Evolutionary conservation across 1,284 basidiomycete genomes (phyloP).

Genomic region (Vanrija sp.): DNA sequence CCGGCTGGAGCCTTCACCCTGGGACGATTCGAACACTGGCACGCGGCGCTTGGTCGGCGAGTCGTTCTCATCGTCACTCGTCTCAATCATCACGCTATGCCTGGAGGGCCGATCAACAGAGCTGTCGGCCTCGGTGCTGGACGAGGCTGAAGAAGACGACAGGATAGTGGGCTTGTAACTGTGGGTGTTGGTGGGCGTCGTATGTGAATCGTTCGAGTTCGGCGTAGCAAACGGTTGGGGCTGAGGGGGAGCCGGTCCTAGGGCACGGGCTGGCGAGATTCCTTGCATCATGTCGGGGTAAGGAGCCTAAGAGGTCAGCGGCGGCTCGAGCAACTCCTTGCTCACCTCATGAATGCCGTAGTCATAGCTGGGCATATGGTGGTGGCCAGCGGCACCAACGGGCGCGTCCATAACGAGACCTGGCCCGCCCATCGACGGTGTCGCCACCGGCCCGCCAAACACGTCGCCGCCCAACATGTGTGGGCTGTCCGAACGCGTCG

Average conservation of each 20-base stretch:
- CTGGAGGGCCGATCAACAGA: slow-evolving; percentile 12
- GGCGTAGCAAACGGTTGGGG: slow-evolving; percentile 30
- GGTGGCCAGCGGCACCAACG: neutral
- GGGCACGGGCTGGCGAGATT: slow-evolving; percentile 43
- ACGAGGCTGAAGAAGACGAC: slow-evolving; percentile 7
- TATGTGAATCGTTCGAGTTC: slow-evolving; percentile 10
- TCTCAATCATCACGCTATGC: slow-evolving; percentile 9
- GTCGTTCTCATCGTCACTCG: slow-evolving; percentile 39
- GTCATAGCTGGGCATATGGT: slow-evolving; percentile 6
- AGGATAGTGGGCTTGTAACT: neutral
- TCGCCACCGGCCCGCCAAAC: slow-evolving; percentile 13
- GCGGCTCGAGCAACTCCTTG: no score
- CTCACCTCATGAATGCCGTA: neutral
- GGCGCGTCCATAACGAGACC: neutral
- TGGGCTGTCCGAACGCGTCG: slow-evolving; percentile 25
- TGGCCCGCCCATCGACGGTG: neutral
- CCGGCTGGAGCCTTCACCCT: neutral
- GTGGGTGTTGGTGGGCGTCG: slow-evolving; percentile 5
- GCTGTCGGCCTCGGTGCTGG: slow-evolving; percentile 8
- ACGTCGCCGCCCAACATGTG: slow-evolving; percentile 36
- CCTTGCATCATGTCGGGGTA: slow-evolving; percentile 21
- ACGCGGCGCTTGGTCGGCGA: slow-evolving; percentile 33
- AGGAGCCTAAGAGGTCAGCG: neutral
- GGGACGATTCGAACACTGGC: slow-evolving; percentile 4
- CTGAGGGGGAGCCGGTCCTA: slow-evolving; percentile 38